Evolutionary conservation across 257 asterid genomes (phyloP).

Genomic region (Buddleja alternifolia): DNA sequence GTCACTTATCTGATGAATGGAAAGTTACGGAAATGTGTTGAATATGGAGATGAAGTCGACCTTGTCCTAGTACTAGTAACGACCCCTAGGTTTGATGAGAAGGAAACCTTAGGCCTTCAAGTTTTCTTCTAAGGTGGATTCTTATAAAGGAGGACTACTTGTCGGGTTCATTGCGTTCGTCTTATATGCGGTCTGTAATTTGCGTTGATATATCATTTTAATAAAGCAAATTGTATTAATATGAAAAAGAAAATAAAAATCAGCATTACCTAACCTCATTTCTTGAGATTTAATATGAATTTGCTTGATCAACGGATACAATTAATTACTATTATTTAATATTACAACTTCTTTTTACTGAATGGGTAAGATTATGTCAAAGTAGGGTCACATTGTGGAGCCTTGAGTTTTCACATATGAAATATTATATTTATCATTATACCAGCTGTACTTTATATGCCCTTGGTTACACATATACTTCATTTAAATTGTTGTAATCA

Average conservation of each 20-base stretch:
- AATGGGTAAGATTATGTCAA: slow-evolving; percentile 11
- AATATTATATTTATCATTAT: not conserved
- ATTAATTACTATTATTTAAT: not conserved
- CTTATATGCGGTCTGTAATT: too few relatives aligned
- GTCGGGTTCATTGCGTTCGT: too few relatives aligned
- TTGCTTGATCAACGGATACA: slow-evolving; percentile 3
- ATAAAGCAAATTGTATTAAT: slow-evolving; percentile 3
- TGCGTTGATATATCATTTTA: too few relatives aligned
- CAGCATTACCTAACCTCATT: not conserved
- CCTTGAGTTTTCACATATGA: slow-evolving; percentile 14
- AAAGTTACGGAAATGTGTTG: too few relatives aligned
- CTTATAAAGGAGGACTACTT: too few relatives aligned
- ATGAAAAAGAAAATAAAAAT: slow-evolving; percentile 1
- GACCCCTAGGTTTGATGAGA: too few relatives aligned
- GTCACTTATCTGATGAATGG: too few relatives aligned
- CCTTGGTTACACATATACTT: slow-evolving; percentile 11
- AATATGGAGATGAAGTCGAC: too few relatives aligned
- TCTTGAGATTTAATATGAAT: slow-evolving; percentile 6
- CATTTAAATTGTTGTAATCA: slow-evolving; percentile 8
- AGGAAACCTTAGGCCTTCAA: too few relatives aligned
- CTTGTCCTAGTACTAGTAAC: too few relatives aligned
- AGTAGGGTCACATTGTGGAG: not conserved
- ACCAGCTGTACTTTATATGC: not conserved
- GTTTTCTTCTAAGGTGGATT: too few relatives aligned
- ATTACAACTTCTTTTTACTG: not conserved